phyloP scores from a whole-genome alignment of 768 basidiomycete species.

The Lentinula guzmanii region DNA sequence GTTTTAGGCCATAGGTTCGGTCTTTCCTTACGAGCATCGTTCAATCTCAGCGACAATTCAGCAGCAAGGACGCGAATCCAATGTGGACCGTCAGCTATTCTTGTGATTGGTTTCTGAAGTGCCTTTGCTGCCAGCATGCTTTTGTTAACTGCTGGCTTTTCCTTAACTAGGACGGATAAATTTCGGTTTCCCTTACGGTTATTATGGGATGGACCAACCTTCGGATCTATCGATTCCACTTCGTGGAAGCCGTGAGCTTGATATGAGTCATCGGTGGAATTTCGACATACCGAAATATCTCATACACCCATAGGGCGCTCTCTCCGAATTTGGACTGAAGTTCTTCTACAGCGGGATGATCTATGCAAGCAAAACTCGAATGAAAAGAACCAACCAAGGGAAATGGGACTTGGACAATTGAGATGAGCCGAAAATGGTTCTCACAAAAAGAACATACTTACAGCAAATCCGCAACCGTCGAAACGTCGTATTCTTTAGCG shows the following conservation, averaged over 20 bases:
- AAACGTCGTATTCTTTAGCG: slow-evolving; percentile 82
- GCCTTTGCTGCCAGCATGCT: slow-evolving; percentile 98
- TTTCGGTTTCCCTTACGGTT: slow-evolving; percentile 6
- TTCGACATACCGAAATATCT: slow-evolving; percentile 67
- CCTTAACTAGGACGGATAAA: slow-evolving; percentile 57
- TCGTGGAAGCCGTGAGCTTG: neutral
- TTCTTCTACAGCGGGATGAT: slow-evolving; percentile 44
- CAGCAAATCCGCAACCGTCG: slow-evolving; percentile 88
- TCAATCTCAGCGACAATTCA: slow-evolving; percentile 80
- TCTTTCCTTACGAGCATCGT: slow-evolving; percentile 67
- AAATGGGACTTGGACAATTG: slow-evolving; percentile 31
- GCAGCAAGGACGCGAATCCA: slow-evolving; percentile 92
- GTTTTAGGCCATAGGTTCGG: slow-evolving; percentile 91
- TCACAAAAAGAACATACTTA: slow-evolving; percentile 31
- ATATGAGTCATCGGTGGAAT: neutral
- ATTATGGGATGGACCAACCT: slow-evolving; percentile 40
- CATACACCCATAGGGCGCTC: slow-evolving; percentile 85
- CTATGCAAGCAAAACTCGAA: neutral
- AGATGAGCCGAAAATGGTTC: neutral
- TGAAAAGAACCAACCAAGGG: slow-evolving; percentile 37
- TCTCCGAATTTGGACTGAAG: slow-evolving; percentile 81
- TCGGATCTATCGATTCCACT: slow-evolving; percentile 87
- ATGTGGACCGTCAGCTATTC: slow-evolving; percentile 69
- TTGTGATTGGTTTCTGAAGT: slow-evolving; percentile 70
- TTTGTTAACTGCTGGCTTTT: slow-evolving; percentile 73